Evolutionary conservation across 2,329 filamentous ascomycete genomes (phyloP).

Genomic region (Ceratocystis harringtonii): DNA sequence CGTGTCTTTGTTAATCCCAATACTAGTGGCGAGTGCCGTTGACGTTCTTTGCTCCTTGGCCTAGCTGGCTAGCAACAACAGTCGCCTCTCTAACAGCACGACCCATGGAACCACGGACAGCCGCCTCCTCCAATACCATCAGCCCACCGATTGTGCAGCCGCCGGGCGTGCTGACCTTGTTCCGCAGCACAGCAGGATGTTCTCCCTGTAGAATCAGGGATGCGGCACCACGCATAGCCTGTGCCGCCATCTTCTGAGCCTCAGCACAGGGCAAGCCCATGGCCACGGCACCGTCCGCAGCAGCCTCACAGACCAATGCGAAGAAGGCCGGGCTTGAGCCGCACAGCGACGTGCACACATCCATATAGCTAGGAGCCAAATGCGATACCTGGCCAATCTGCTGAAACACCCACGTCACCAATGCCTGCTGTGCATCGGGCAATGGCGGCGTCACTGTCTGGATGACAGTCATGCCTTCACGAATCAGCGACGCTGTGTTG

Average conservation of each 20-base stretch:
- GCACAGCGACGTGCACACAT: conserved; percentile 58
- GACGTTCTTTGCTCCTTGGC: conserved; percentile 28
- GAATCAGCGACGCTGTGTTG: conserved; percentile 65
- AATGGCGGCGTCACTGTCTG: conserved; percentile 46
- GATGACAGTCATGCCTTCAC: conserved; percentile 73
- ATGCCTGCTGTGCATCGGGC: conserved; percentile 33
- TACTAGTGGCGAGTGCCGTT: conserved; percentile 24
- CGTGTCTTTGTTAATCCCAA: conserved; percentile 14
- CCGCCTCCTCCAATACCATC: conserved; percentile 57
- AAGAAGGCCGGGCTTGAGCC: conserved; percentile 66
- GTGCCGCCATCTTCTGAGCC: conserved; percentile 62
- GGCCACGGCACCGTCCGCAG: conserved; percentile 62
- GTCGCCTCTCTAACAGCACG: conserved; percentile 57
- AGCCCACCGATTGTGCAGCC: conserved; percentile 66
- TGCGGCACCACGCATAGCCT: conserved; percentile 61
- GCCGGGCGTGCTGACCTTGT: conserved; percentile 64
- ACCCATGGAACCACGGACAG: conserved; percentile 50
- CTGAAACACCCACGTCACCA: conserved; percentile 65
- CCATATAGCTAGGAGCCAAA: conserved; percentile 53
- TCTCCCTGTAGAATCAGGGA: conserved; percentile 54
- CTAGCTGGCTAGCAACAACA: conserved; percentile 51
- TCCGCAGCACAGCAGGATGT: conserved; percentile 58
- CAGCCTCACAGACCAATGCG: conserved; percentile 57
- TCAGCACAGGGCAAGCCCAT: conserved; percentile 62
- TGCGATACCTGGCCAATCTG: conserved; percentile 56